Percentiles rank a stretch among this genome's conserved stretches.
Conservation (phyloP, 139 green algal genomes). For the Chlorella sp. region DNA sequence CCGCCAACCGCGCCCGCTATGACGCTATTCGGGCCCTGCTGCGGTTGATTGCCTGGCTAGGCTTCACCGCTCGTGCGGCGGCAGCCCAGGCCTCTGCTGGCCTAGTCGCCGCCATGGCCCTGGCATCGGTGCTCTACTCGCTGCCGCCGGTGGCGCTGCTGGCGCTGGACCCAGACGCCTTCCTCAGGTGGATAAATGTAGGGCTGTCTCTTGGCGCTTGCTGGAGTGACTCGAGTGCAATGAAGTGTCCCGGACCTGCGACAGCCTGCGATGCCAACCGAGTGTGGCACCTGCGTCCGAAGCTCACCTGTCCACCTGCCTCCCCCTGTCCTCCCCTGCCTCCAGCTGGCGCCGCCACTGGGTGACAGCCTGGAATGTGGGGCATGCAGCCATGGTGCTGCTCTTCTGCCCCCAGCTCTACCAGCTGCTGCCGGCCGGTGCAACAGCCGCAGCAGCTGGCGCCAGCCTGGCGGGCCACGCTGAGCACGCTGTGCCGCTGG, state of each 20-base stretch:
- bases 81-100: neutral
- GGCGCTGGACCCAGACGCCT: neutral
- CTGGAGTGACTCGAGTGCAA: too few relatives aligned
- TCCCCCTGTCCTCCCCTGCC: neutral
- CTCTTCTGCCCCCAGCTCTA: slow-evolving; percentile 13
- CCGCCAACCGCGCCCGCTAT: neutral
- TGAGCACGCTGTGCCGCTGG: neutral
- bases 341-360: slow-evolving; percentile 2
- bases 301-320: neutral
- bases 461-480: neutral
- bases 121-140: too few relatives aligned
- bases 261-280: too few relatives aligned
- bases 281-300: too few relatives aligned
- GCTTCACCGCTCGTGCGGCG: neutral
- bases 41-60: neutral
- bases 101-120: neutral
- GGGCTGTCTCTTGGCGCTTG: too few relatives aligned
- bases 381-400: neutral
- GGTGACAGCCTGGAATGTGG: neutral
- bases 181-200: neutral
- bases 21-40: neutral
- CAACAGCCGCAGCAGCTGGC: neutral
- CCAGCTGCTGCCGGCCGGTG: neutral
- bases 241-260: neutral
- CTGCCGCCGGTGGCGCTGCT: neutral